Conservation (phyloP, 495 filamentous ascomycete genomes). For the Glutinoglossum americanum region DNA sequence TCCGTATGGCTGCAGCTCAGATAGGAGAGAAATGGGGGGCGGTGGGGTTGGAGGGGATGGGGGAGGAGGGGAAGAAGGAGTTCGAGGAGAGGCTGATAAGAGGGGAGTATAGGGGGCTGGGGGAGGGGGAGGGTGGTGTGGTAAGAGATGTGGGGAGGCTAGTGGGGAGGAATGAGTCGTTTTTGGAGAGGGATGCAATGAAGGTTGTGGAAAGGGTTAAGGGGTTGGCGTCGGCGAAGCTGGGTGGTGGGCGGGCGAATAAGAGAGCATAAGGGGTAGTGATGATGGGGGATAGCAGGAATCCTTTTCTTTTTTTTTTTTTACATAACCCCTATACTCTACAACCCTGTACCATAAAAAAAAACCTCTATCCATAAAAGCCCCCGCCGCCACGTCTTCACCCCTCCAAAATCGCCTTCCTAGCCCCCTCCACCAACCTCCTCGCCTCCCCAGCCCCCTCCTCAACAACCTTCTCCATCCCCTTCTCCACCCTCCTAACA, state of each 20-base stretch:
- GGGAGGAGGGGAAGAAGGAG: too few species aligned
- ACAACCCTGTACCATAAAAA: too few species aligned
- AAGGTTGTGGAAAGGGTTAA: conserved; percentile 17
- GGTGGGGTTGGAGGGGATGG: not conserved
- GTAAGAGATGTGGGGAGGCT: not conserved
- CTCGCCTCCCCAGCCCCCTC: conserved; percentile 44
- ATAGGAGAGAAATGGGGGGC: not conserved
- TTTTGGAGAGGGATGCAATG: conserved; percentile 14
- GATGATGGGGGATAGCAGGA: not conserved
- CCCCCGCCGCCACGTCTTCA: too few species aligned
- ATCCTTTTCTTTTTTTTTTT: not conserved
- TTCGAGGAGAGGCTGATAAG: not conserved
- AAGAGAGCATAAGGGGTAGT: not conserved
- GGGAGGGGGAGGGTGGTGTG: not conserved
- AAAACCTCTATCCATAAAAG: too few species aligned
- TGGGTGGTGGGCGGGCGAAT: not conserved
- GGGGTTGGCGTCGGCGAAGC: conserved; percentile 10
- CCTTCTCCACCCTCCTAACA: conserved; percentile 37
- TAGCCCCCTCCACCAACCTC: conserved; percentile 40
- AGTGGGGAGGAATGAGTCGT: conserved; percentile 16
- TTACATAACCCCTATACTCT: too few species aligned
- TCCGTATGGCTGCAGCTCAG: not conserved
- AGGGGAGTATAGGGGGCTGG: not conserved
- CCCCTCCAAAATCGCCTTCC: conserved; percentile 27
- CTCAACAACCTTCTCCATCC: conserved; percentile 58